A percentile compares a stretch with the other conserved stretches of the same genome.
Conservation (phyloP, 106 monocot genomes). For the Platanthera guangdongensis region DNA sequence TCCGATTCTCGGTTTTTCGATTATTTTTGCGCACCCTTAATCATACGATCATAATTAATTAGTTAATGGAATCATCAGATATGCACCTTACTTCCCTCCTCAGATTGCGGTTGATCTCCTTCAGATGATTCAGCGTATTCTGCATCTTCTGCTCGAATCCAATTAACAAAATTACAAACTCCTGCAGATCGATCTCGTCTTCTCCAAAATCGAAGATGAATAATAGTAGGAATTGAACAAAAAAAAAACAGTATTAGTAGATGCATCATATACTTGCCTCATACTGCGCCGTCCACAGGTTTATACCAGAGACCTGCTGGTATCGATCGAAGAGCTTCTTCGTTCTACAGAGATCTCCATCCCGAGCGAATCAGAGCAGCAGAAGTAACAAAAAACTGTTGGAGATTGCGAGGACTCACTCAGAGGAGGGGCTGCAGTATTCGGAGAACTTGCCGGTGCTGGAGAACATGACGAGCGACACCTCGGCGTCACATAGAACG, state of each 20-base stretch:
- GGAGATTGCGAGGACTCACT: neutral
- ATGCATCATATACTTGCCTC: conserved; percentile 19
- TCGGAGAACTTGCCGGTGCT: conserved; percentile 24
- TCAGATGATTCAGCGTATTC: conserved; percentile 52
- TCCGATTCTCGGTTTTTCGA: too few species aligned
- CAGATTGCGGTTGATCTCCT: conserved; percentile 62
- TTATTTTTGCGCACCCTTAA: too few species aligned
- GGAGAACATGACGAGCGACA: conserved; percentile 26
- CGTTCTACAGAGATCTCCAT: conserved; percentile 20
- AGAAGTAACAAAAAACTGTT: neutral
- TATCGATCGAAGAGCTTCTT: conserved; percentile 62
- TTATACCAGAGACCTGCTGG: conserved; percentile 43
- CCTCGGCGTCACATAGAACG: conserved; percentile 37
- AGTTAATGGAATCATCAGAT: neutral
- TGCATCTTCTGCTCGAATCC: conserved; percentile 58
- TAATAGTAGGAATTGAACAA: neutral
- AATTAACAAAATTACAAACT: neutral
- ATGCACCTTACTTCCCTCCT: conserved; percentile 67
- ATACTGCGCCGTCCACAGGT: conserved; percentile 70
- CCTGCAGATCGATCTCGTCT: neutral
- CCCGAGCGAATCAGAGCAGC: neutral
- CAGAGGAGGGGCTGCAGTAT: conserved; percentile 20
- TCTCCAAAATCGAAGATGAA: neutral
- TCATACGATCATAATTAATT: neutral
- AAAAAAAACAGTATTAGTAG: neutral